These are phyloP conservation scores for Lentinula novae-zelandiae DNA, from an alignment of 1,284 basidiomycete species.

Conservation along the genomic window DNA sequence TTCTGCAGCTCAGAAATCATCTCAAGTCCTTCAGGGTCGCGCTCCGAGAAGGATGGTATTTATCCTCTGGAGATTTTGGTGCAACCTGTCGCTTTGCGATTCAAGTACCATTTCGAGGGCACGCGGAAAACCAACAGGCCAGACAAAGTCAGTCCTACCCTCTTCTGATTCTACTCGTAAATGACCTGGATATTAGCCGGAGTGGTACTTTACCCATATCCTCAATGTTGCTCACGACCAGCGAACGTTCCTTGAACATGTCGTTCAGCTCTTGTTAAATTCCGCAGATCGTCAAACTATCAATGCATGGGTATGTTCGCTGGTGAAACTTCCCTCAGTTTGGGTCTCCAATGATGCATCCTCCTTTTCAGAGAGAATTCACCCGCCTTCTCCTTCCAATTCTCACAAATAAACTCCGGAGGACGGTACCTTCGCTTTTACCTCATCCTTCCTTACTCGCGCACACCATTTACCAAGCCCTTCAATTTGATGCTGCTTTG, in stretches of 20 bases:
- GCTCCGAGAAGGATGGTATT: slow-evolving; percentile 46
- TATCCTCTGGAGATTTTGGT: slow-evolving; percentile 86
- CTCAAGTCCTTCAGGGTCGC: slow-evolving; percentile 20
- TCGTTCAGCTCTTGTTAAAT: slow-evolving; percentile 71
- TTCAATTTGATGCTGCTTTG: slow-evolving; percentile 84
- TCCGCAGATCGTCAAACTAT: slow-evolving; percentile 60
- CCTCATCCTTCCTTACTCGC: slow-evolving; percentile 83
- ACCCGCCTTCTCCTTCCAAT: slow-evolving; percentile 69
- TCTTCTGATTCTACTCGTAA: background rate
- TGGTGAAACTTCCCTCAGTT: background rate
- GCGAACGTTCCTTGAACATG: slow-evolving; percentile 68
- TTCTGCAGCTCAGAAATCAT: slow-evolving; percentile 48
- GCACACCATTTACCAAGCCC: slow-evolving; percentile 91
- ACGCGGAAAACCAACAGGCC: slow-evolving; percentile 84
- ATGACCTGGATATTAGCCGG: slow-evolving; percentile 58
- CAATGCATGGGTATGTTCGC: slow-evolving; percentile 66
- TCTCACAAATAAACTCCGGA: slow-evolving; percentile 67
- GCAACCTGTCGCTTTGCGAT: slow-evolving; percentile 81
- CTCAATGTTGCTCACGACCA: slow-evolving; percentile 84
- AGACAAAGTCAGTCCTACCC: slow-evolving; percentile 68
- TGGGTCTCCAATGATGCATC: background rate
- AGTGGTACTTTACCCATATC: slow-evolving; percentile 95
- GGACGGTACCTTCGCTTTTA: slow-evolving; percentile 73
- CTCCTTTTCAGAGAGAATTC: slow-evolving; percentile 67
- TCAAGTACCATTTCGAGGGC: slow-evolving; percentile 95